Base-by-base conservation (phyloP, 2,329 filamentous ascomycete genomes). In the Purpureocillium lavendulum region DNA sequence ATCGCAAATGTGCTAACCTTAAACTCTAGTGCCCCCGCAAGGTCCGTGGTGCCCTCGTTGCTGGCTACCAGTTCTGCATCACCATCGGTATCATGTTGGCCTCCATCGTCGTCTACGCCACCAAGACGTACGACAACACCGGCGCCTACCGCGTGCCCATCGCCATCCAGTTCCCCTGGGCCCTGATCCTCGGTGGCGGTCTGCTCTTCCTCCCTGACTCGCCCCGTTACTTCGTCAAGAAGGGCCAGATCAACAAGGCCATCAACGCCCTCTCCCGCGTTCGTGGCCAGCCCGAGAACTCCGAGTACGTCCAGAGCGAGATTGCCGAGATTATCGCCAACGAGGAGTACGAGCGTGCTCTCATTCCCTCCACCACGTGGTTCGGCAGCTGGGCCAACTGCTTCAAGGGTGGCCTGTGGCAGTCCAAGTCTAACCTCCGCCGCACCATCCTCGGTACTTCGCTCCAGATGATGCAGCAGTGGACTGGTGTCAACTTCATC, bases 401-500 rank as follows among this genome's bases (percentile, higher is more conserved):
- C 71, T 78, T 85, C 64, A 75, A 56, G 45, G 76, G 84, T 49
- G 75, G 78, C 49, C 69, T 87, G 47, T 67, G 53, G 45, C 71
- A 73, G 41, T 67, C 71, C 46, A 81, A 80, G 49, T 79, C 78
- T 46, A 87, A 80, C 70, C 58, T 85, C 40, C 81, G 82, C 54
- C 76, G 80, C 49, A 82, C 81, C 18, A 77, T 86, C 43, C 70
- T 87, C 33, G 82, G 82, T 52, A 83, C 77, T 33, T 81, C 80
- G 18, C 69, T 86, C 28, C 82, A 87, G 69, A 86, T 86, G 82
- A 85, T 86, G 80, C 82, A 86, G 64, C 82, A 85, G 64, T 77
- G 76, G 77, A 89, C 85, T 18, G 86, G 87, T 70, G 84, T 94
- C 66, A 94, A 94, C 74, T 94, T 90, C 66, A 86, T 92, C 71